phyloP scores from a whole-genome alignment of 139 green algal genomes.

The Eudorina sp. region DNA sequence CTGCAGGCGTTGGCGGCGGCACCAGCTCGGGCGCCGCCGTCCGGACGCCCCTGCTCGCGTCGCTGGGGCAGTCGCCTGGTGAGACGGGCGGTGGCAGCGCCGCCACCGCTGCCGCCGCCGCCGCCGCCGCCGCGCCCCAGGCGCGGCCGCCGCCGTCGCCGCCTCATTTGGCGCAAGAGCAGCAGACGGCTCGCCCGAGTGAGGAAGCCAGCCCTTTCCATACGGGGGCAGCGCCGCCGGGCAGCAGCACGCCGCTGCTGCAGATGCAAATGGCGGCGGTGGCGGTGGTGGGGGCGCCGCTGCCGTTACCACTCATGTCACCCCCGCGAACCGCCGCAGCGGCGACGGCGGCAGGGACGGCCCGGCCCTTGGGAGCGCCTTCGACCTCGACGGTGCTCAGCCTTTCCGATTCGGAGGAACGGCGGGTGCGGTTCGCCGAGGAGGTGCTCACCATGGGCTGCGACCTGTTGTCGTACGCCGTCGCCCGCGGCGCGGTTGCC shows the following conservation, averaged over 20 bases:
- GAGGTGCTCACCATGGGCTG: slow-evolving; percentile 12
- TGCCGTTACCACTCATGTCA: neutral
- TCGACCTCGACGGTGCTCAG: neutral
- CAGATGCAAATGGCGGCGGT: too few species aligned
- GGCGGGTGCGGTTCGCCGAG: neutral
- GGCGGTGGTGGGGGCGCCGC: neutral
- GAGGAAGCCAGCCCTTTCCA: neutral
- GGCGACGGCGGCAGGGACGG: neutral
- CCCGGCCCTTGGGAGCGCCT: too few species aligned
- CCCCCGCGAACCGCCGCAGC: neutral
- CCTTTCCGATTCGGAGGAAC: neutral
- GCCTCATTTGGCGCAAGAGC: neutral
- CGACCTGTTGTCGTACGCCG: slow-evolving; percentile 1
- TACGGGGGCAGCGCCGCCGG: neutral
- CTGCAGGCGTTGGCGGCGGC: neutral
- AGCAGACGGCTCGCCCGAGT: neutral
- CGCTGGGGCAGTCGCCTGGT: neutral
- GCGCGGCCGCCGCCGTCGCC: neutral
- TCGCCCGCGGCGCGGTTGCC: neutral
- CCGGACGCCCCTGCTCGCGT: too few species aligned
- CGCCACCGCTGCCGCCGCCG: neutral
- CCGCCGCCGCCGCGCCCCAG: neutral
- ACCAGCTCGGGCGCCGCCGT: too few species aligned
- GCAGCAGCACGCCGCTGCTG: too few species aligned
- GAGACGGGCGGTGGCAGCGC: neutral